These are phyloP conservation scores for Hymenoscyphus repandus DNA, from an alignment of 2,329 filamentous ascomycete genomes.

Conservation along the genomic window DNA sequence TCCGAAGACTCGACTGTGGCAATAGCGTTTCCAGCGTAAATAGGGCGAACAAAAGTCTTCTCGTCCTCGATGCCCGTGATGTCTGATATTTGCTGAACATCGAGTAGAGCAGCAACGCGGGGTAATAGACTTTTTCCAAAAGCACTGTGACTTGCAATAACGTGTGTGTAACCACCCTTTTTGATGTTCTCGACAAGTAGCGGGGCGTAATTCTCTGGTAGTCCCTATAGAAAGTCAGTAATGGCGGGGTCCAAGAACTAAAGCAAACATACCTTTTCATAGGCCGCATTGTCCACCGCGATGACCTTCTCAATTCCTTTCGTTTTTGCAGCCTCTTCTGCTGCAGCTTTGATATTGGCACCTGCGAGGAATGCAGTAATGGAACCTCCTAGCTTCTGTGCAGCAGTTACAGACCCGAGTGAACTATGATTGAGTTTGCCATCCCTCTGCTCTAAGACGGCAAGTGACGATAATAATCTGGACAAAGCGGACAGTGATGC, in stretches of 20 bases:
- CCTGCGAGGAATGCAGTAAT: constrained; percentile 88
- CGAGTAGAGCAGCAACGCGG: constrained; percentile 83
- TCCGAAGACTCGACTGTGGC: constrained; percentile 91
- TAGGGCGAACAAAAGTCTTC: constrained; percentile 91
- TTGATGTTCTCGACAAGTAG: constrained; percentile 94
- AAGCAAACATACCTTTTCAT: constrained; percentile 67
- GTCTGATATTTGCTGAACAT: constrained; percentile 90
- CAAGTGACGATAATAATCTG: constrained; percentile 79
- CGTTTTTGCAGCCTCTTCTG: constrained; percentile 81
- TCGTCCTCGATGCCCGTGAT: constrained; percentile 82
- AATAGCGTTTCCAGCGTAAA: constrained; percentile 97
- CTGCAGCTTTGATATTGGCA: constrained; percentile 66
- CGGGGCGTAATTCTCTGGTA: constrained; percentile 92
- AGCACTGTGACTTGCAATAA: constrained; percentile 84
- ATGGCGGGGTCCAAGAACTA: neutral
- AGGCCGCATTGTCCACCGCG: constrained; percentile 79
- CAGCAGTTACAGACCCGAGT: constrained; percentile 79
- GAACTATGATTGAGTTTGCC: constrained; percentile 81
- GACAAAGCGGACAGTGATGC: constrained; percentile 47
- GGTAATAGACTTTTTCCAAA: constrained; percentile 96
- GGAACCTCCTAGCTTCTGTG: constrained; percentile 76
- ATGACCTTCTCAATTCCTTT: constrained; percentile 89
- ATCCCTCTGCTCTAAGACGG: constrained; percentile 86
- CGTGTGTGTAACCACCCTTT: constrained; percentile 87
- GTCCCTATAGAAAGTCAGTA: constrained; percentile 49